Evolutionary conservation across 331 rosid genomes (phyloP), one percentile per base, ranked within the genome.

Genomic region (Stylosanthes scabra): DNA sequence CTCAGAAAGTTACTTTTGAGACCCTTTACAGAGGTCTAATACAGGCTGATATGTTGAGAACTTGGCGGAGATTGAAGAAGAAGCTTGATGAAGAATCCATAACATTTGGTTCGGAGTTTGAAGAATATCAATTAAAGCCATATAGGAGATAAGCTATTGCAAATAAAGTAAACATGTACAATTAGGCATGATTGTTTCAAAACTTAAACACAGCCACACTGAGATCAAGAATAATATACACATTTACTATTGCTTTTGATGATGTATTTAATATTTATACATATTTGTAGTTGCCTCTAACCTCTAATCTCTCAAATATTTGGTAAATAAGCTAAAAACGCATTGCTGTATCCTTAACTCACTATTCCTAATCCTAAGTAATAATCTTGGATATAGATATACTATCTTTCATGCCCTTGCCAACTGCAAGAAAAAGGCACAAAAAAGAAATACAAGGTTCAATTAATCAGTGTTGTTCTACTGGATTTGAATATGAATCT

Each of bases 1-100:
- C 98, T 73, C 98, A 82, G 75, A 90, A 84, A 72, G 82, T 88
- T 71, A 93, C 98, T 25, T 93, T 93, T 59, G 91, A 93, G 91
- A 93, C 81, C 7, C 93, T 93, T 34, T 93, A 93, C 74, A 82
- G 69, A 68, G 98, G 98, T 63, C 71, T 93, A n/a, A 88, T 93
- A 79, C 96, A 93, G 74, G 81, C 96, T 50, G 95, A 93, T 68
- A 93, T 80, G 95, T 75, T 90, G 87, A 88, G 93, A 83, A 93
- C 98, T 71, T 93, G 98, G 98, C 84, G 91, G 78, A 87, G 97
- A 70, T 84, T 93, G 85, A 93, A 90, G 93, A 90, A 87, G 84
- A 93, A 72, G 63, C 93, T 93, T 49, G 98, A 90, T 79, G 86
- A 90, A 75, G 98, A 93, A 82, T 88, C 98, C n/a, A 83, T 90